Evolutionary conservation across 371 early-diverging fungal genomes (phyloP).

Genomic region (Mucor racemosus): DNA sequence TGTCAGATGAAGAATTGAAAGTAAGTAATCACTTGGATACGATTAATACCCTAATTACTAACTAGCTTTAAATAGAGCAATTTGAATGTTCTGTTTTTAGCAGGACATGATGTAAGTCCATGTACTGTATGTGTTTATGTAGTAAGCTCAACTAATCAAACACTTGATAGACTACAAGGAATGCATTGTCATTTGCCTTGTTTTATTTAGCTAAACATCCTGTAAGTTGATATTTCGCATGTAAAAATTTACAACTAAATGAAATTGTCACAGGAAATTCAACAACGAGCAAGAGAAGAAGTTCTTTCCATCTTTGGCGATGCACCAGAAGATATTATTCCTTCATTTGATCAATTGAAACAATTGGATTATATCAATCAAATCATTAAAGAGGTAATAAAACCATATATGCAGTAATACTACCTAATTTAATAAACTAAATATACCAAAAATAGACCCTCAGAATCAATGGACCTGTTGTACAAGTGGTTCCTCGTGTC

Average conservation of each 20-base stretch:
- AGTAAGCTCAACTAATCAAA: background rate
- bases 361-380: constrained; percentile 51
- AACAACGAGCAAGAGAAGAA: constrained; percentile 24
- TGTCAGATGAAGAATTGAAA: no score
- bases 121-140: no score
- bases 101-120: no score
- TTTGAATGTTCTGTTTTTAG: no score
- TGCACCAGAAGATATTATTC: constrained; percentile 14
- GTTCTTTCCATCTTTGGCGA: constrained; percentile 21
- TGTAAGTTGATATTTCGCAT: constrained; percentile 42
- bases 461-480: constrained; percentile 18
- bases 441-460: constrained; percentile 9
- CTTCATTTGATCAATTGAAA: constrained; percentile 41
- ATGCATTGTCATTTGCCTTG: constrained; percentile 21
- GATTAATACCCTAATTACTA: no score
- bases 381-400: constrained; percentile 34
- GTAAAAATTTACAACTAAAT: background rate
- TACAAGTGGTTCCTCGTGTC: constrained; percentile 14
- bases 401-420: background rate
- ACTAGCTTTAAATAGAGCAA: no score
- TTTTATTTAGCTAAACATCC: constrained; percentile 25
- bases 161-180: constrained; percentile 17
- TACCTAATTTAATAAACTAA: background rate
- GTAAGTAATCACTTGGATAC: no score
- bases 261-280: constrained; percentile 21